These are phyloP conservation scores for Alternaria triticimaculans DNA, from an alignment of 2,329 filamentous ascomycete species.

Conservation along the genomic window DNA sequence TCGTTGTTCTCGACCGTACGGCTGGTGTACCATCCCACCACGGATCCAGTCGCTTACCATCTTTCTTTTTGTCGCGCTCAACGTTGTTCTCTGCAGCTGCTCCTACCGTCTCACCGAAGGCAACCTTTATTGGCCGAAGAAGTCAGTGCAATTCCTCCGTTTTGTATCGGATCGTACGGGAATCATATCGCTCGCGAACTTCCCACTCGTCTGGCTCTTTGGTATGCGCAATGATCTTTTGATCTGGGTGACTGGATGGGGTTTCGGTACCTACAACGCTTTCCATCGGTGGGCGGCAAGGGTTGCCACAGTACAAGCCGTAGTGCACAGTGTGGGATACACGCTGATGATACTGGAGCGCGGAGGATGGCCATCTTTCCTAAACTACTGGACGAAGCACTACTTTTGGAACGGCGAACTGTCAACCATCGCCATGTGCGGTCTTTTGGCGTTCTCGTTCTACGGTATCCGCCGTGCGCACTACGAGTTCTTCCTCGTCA, in stretches of 20 bases:
- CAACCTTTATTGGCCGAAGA: slow-evolving; percentile 54
- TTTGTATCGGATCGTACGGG: slow-evolving; percentile 70
- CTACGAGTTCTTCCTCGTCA: slow-evolving; percentile 54
- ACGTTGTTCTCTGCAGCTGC: slow-evolving; percentile 52
- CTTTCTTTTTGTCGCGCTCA: slow-evolving; percentile 54
- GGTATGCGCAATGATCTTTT: slow-evolving; percentile 71
- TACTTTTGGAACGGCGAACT: slow-evolving; percentile 61
- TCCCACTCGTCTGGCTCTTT: slow-evolving; percentile 71
- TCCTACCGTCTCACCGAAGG: slow-evolving; percentile 54
- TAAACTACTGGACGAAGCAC: slow-evolving; percentile 49
- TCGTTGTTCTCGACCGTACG: slow-evolving; percentile 50
- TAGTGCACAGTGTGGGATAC: slow-evolving; percentile 69
- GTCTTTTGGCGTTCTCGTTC: slow-evolving; percentile 56
- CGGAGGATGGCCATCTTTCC: slow-evolving; percentile 49
- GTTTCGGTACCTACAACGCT: slow-evolving; percentile 69
- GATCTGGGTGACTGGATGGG: slow-evolving; percentile 72
- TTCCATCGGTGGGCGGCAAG: slow-evolving; percentile 73
- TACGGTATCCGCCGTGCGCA: slow-evolving; percentile 59
- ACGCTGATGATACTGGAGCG: slow-evolving; percentile 53
- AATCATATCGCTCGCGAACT: slow-evolving; percentile 67
- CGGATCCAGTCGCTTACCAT: slow-evolving; percentile 57
- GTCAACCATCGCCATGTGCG: slow-evolving; percentile 53
- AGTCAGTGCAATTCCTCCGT: slow-evolving; percentile 54
- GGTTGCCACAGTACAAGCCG: slow-evolving; percentile 66
- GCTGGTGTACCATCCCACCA: slow-evolving; percentile 57